These are phyloP conservation scores for Cucurbita maxima DNA, from an alignment of 306 rosid species.

Conservation along the genomic window DNA sequence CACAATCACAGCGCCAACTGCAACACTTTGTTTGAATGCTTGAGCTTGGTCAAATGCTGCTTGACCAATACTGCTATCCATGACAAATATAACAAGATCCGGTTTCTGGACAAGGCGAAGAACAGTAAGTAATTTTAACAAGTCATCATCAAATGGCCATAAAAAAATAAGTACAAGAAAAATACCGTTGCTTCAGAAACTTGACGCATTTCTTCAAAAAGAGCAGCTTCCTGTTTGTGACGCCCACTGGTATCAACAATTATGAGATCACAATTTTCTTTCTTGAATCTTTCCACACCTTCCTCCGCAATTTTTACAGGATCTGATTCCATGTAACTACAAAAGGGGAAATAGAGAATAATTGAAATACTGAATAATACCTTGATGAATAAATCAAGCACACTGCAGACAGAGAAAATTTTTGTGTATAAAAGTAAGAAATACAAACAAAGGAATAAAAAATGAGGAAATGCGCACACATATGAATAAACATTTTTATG, in stretches of 20 bases:
- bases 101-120: constrained; percentile 42
- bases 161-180: constrained; percentile 11
- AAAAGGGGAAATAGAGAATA: constrained; percentile 6
- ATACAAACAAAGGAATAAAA: not conserved
- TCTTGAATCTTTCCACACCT: constrained; percentile 68
- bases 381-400: not conserved
- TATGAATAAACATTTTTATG: not conserved
- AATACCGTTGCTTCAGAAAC: constrained; percentile 84
- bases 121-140: constrained; percentile 10
- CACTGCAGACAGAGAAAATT: not conserved
- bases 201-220: constrained; percentile 91
- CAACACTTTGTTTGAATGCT: constrained; percentile 68
- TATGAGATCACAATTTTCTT: constrained; percentile 74
- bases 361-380: constrained; percentile 1
- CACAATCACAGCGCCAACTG: constrained; percentile 77
- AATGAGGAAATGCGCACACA: not conserved
- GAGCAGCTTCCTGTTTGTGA: constrained; percentile 79
- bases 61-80: constrained; percentile 91
- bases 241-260: constrained; percentile 86
- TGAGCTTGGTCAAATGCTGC: constrained; percentile 84
- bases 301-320: constrained; percentile 72
- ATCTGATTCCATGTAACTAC: constrained; percentile 68
- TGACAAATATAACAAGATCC: constrained; percentile 77
- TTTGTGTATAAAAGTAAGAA: not conserved
- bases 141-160: not conserved